A percentile compares a stretch with the other conserved stretches of the same genome.
phyloP scores from a whole-genome alignment of 148 eudicot genomes.

The Drosera capensis region DNA sequence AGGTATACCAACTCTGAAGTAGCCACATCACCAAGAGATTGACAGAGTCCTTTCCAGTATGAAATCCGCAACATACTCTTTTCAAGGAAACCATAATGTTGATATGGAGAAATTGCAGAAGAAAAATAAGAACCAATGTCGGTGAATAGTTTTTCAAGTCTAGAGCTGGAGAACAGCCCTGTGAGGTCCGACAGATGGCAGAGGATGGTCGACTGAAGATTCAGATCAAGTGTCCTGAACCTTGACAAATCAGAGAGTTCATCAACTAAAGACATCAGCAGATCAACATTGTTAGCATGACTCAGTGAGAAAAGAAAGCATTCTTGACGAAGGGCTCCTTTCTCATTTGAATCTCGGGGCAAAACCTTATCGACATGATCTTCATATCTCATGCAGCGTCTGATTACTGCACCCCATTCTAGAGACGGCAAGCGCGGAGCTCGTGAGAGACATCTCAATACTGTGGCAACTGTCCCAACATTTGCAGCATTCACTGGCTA shows the following conservation, averaged over 20 bases:
- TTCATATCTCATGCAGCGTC: constrained; percentile 76
- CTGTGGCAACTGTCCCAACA: constrained; percentile 36
- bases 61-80: constrained; percentile 39
- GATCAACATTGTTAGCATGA: constrained; percentile 50
- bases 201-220: constrained; percentile 49
- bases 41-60: constrained; percentile 64
- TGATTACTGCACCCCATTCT: constrained; percentile 68
- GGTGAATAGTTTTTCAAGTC: constrained; percentile 52
- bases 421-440: constrained; percentile 68
- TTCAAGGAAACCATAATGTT: constrained; percentile 20
- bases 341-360: constrained; percentile 15
- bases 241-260: constrained; percentile 64
- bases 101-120: constrained; percentile 26
- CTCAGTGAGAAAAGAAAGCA: constrained; percentile 53
- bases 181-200: constrained; percentile 46
- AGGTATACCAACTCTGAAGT: constrained; percentile 26
- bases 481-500: too few relatives aligned
- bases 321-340: constrained; percentile 51
- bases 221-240: constrained; percentile 57
- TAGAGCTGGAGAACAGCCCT: constrained; percentile 58
- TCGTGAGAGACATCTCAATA: constrained; percentile 61
- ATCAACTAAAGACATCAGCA: constrained; percentile 61
- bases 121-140: constrained; percentile 46
- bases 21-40: constrained; percentile 33
- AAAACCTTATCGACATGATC: constrained; percentile 20